A percentile compares a stretch with the other conserved stretches of the same genome.
phyloP scores from a whole-genome alignment of 2,329 filamentous ascomycete species.

The Tolypocladium capitatum region DNA sequence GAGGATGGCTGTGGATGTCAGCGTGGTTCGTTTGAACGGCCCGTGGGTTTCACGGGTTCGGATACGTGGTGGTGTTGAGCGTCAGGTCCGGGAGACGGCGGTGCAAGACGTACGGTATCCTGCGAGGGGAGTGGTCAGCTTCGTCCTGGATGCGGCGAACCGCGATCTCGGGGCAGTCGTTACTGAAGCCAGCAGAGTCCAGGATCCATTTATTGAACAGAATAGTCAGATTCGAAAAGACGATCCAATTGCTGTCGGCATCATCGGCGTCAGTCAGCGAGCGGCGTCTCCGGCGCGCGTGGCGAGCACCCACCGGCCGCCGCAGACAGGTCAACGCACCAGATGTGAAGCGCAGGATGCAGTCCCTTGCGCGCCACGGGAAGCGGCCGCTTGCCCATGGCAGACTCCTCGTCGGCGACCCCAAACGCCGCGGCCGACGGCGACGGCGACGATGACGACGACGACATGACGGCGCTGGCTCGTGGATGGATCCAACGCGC shows the following conservation, averaged over 20 bases:
- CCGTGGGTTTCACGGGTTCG: neutral
- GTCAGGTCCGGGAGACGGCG: neutral
- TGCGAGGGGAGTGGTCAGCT: slow-evolving; percentile 2
- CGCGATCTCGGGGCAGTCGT: slow-evolving; percentile 17
- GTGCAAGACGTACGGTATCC: slow-evolving; percentile 10
- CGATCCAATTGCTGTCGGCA: slow-evolving; percentile 54
- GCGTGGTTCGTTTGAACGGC: neutral
- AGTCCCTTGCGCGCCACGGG: slow-evolving; percentile 6
- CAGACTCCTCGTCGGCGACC: slow-evolving; percentile 15
- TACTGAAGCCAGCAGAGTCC: slow-evolving; percentile 60
- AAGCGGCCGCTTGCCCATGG: neutral
- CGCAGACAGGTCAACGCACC: slow-evolving; percentile 10
- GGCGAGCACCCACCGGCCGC: neutral
- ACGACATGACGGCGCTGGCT: neutral
- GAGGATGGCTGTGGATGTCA: slow-evolving; percentile 30
- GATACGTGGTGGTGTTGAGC: neutral
- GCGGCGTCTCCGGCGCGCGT: too few relatives aligned
- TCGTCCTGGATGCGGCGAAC: neutral
- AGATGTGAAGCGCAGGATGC: slow-evolving; percentile 21
- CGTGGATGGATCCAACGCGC: neutral
- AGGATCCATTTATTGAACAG: slow-evolving; percentile 90
- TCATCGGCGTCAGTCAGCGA: neutral
- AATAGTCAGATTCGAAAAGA: slow-evolving; percentile 73
- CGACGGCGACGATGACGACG: neutral
- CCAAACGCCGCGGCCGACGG: neutral